Conservation (phyloP, 78 protist genomes). For the Planoprotostelium fungivorum region DNA sequence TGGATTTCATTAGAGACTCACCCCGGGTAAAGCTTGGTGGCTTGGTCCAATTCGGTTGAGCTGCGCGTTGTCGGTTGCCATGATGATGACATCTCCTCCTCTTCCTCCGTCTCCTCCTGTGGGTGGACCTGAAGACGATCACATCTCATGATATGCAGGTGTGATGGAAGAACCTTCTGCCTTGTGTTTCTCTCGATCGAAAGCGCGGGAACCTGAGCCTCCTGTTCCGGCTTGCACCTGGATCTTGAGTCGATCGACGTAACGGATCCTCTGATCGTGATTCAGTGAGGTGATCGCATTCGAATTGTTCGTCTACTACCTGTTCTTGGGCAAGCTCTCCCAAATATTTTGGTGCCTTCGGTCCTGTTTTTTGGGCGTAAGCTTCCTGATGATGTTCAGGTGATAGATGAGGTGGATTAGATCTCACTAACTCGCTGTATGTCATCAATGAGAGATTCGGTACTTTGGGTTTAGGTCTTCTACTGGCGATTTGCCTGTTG, state of each 20-base stretch:
- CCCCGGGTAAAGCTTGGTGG: neutral
- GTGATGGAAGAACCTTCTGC: neutral
- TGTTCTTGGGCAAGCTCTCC: too few species aligned
- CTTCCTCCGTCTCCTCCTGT: neutral
- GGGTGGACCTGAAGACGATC: neutral
- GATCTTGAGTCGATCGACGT: neutral
- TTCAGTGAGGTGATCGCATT: too few species aligned
- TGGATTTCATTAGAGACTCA: neutral
- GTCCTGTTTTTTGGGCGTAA: neutral
- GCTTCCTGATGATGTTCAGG: neutral
- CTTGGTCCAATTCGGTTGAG: neutral
- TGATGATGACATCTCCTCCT: neutral
- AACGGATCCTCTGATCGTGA: neutral
- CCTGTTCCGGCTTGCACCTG: neutral
- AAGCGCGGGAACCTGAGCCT: neutral
- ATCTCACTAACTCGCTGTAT: neutral
- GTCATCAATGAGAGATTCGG: too few species aligned
- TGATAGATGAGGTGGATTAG: neutral
- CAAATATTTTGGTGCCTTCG: too few species aligned
- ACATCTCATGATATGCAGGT: neutral
- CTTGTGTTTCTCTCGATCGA: neutral
- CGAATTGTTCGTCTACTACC: too few species aligned
- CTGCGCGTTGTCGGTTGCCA: neutral
- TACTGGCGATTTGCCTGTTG: too few species aligned
- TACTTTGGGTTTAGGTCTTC: too few species aligned